Base-by-base conservation (phyloP, 2,329 filamentous ascomycete species). In the Diplodia corticola region DNA sequence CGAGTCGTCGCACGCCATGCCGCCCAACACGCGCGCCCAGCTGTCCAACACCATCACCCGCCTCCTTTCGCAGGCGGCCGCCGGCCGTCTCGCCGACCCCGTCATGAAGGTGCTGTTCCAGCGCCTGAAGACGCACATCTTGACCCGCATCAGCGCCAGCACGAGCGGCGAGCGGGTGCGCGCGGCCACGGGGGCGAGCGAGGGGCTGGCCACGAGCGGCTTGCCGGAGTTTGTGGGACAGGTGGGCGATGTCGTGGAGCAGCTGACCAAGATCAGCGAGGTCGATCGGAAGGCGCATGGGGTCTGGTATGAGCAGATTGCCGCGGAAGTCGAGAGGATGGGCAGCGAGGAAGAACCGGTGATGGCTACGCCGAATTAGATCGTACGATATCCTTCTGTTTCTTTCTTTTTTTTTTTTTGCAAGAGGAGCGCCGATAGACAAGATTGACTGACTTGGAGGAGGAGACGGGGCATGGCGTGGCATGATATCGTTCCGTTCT, bases 161-260 rank as follows among this genome's bases (percentile, higher is more conserved):
- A 90, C 88, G 63, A 86, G 88, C 4, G 88, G 85, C 60, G 91
- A 93, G 73, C 88, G 90, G 71, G 87, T 91, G 66, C 86, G 87
- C 71, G 88, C 87, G 13, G 88, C 89, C 0, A 90, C 86, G 70
- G 87, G 84, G 0, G 89, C 89, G 0, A 86, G 86, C 12, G 90
- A 93, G 75, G 88, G 86, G 67, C 82, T 93, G 7, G 89, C 89
- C 0, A 84, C 84, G 2, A 83, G 90, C 20, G 91, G 91, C 0
- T 78, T 93, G 66, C 88, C 88, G 0, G 91, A 93, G 76, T 93
- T 93, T 74, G 88, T 90, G 17, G 85, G 86, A 30, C 86, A 84
- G 68, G 87, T 93, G 15, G 83, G 88, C 35, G 86, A 87, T 57
- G 88, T 93, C 70, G 87, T 91, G 7, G 89, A 91, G 37, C 82